Base-by-base conservation (phyloP, 2,329 filamentous ascomycete species). In the Aspergillus ruber region DNA sequence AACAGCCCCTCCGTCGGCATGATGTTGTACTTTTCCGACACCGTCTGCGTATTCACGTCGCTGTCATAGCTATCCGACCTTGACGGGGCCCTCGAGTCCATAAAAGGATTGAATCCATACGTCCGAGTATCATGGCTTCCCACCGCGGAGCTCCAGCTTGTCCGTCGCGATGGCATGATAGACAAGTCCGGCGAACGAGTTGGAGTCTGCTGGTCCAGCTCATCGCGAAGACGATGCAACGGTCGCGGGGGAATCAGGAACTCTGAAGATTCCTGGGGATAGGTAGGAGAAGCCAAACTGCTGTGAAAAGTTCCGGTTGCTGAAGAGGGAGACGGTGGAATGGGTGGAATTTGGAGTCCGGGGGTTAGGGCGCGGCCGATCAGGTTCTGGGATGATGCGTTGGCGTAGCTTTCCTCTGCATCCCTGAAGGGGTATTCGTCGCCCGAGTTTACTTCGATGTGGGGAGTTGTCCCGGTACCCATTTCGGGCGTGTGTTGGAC, bases 11-110 rank as follows among this genome's bases (percentile, higher is more conserved):
- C 79, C 2, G 81, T 83, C 1, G 84, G 83, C 62, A 80, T 73
- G 45, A 88, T 86, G 60, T 85, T 86, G 65, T 84, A 87, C 65
- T 87, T 87, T 59, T 86, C 82, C 13, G 82, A 81, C 3, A 87
- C 84, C 1, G 84, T 86, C 68, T 87, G 83, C 0, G 83, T 87
- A 58, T 85, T 87, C 45, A 86, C 68, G 57, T 76, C 74, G 17
- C 83, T 78, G 21, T 85, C 81, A 41, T 85, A 81, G 57, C 81
- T 85, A n/a, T 75, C 80, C 17, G 78, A 73, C 51, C 78, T 70
- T 43, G 81, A 84, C 2, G 78, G 77, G 10, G 77, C 74, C 54
- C 76, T 70, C 4, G 79, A 81, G 52, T 84, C 81, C 50, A 80
- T 78, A 54, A 82, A 84, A 0, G 80, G 81, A 74, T 81, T 51